Base-by-base conservation (phyloP, 768 basidiomycete genomes). In the Strobilomyces echinocephalus region DNA sequence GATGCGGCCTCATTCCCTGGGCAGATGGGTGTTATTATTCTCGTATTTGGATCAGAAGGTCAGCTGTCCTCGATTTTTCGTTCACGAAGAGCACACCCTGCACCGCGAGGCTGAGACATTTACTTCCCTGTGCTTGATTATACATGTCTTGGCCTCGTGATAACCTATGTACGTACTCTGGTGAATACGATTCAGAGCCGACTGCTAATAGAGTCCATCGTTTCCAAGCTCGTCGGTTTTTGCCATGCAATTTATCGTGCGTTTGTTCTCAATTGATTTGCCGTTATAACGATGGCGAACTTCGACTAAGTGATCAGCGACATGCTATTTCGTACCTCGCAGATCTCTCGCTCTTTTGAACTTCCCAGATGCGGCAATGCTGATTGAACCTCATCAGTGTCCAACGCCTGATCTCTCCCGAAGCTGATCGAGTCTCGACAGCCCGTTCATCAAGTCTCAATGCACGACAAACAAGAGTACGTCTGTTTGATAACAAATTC, bases 1-100 rank as follows among this genome's bases (percentile, higher is more conserved):
- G 57, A 21, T 49, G 57, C 33, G 43, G 70, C 62, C 69, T 71
- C 68, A 68, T 71, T 71, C 68, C 66, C 65, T 70, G 66, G 62
- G 66, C 10, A 70, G 53, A 71, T 46, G 14, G 46, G 55, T 2
- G 10, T 53, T 39, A 53, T 26, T 49, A n/a, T n/a, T n/a, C 56
- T 60, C 53, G 56, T 55, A 34, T 34, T 24, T 12, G 43, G 30
- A 30, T 39, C 20, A 16, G 18, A 45, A 46, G 46, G 26, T 35
- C 36, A 31, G 38, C 28, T 47, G 41, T 52, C 43, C 46, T 35
- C 21, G 31, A 39, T 21, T 50, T 54, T 54, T 28, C 28, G 9
- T 38, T n/a, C 15, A 51, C 8, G 20, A 41, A 46, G 20, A 41
- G 35, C n/a, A 31, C 39, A 11, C 31, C 33, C 3, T 48, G 16